phyloP scores from a whole-genome alignment of 768 basidiomycete genomes.

The Cystofilobasidium ferigula region DNA sequence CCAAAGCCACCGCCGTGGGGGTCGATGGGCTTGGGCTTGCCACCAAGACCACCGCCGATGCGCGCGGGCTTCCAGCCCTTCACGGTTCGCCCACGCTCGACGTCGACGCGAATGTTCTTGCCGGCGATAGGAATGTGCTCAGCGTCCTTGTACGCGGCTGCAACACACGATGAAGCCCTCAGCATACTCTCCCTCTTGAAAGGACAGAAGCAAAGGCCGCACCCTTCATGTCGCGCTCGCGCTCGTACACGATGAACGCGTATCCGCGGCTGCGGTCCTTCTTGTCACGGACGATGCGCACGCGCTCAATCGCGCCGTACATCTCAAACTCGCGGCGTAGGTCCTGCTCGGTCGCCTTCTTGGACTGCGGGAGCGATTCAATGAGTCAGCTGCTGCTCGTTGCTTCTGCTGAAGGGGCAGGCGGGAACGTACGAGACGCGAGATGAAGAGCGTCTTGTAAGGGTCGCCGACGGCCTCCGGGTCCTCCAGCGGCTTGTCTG shows the following conservation, averaged over 20 bases:
- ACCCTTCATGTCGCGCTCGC: slow-evolving; percentile 99
- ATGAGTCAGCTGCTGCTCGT: not conserved
- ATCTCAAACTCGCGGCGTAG: slow-evolving; percentile 89
- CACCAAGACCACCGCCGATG: slow-evolving; percentile 97
- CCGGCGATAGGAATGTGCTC: slow-evolving; percentile 93
- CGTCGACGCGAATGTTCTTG: slow-evolving; percentile 91
- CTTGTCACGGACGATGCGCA: slow-evolving; percentile 83
- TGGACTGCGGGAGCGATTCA: slow-evolving; percentile 50
- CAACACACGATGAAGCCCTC: not conserved
- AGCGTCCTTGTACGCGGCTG: slow-evolving; percentile 88
- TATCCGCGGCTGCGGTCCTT: slow-evolving; percentile 80
- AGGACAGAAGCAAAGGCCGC: slow-evolving; percentile 10
- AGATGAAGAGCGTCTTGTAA: slow-evolving; percentile 95
- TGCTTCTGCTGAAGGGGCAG: not conserved
- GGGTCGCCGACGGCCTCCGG: slow-evolving; percentile 85
- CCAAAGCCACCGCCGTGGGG: slow-evolving; percentile 41
- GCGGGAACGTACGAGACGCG: slow-evolving; percentile 57
- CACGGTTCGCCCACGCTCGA: slow-evolving; percentile 94
- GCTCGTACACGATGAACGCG: slow-evolving; percentile 93
- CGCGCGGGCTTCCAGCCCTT: slow-evolving; percentile 97
- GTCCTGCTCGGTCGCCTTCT: slow-evolving; percentile 81
- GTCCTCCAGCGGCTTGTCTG: slow-evolving; percentile 90
- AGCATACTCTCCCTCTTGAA: not conserved
- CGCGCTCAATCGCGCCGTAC: slow-evolving; percentile 86
- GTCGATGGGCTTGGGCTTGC: slow-evolving; percentile 54